Evolutionary conservation across 2,329 filamentous ascomycete species (phyloP).

Genomic region (Fusarium odoratissimum): DNA sequence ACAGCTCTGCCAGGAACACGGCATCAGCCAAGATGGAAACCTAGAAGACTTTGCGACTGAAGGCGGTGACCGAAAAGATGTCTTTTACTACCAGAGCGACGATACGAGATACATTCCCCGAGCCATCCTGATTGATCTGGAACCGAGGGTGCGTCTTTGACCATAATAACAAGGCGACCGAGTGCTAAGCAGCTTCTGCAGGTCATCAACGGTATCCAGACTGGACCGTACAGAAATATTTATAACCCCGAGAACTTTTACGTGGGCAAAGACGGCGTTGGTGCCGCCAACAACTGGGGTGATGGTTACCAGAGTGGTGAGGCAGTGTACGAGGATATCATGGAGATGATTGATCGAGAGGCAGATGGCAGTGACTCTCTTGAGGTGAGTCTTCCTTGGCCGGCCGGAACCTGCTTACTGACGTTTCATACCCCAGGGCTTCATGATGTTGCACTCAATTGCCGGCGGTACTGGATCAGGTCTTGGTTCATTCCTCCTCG

Average conservation of each 20-base stretch:
- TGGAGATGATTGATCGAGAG: conserved; percentile 99
- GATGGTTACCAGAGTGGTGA: conserved; percentile 95
- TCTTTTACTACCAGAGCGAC: conserved; percentile 99
- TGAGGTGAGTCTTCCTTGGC: conserved; percentile 63
- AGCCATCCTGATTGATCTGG: conserved; percentile 93
- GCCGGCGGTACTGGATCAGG: conserved; percentile 96
- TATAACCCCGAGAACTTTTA: conserved; percentile 99
- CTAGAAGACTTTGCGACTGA: conserved; percentile 98
- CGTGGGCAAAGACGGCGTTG: conserved; percentile 90
- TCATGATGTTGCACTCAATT: conserved; percentile 99
- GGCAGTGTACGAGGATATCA: conserved; percentile 91
- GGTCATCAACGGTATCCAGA: conserved; percentile 93
- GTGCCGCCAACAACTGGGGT: conserved; percentile 98
- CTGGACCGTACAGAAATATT: conserved; percentile 95
- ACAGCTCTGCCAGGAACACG: conserved; percentile 96
- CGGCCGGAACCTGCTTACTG: background rate
- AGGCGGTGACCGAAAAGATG: conserved; percentile 97
- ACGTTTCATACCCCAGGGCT: conserved; percentile 68
- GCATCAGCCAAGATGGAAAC: conserved; percentile 97
- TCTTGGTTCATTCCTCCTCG: conserved; percentile 93
- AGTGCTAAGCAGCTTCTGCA: conserved; percentile 41
- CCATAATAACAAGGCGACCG: background rate
- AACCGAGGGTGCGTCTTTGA: conserved; percentile 75
- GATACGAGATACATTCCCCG: conserved; percentile 98
- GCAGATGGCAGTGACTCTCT: conserved; percentile 97